Conservation (phyloP, 495 filamentous ascomycete genomes). For the Aspergillus ostianus region DNA sequence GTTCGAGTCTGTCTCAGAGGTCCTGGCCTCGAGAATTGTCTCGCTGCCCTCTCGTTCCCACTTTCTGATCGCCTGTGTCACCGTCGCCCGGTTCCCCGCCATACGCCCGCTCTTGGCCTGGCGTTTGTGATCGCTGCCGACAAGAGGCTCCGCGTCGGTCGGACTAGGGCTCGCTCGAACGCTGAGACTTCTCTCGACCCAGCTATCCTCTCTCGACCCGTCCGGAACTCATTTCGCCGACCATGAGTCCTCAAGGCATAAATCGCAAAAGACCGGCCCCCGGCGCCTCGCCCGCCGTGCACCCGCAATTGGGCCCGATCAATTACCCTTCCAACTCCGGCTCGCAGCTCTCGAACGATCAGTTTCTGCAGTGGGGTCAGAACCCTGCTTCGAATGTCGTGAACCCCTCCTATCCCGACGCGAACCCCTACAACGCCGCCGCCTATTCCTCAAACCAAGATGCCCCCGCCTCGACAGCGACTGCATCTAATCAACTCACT, state of each 20-base stretch:
- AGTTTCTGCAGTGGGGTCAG: constrained; percentile 56
- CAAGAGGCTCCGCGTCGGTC: not conserved
- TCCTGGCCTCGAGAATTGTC: not conserved
- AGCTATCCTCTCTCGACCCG: constrained; percentile 1
- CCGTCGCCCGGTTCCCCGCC: not conserved
- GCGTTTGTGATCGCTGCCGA: not conserved
- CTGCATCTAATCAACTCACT: constrained; percentile 63
- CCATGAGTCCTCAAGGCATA: constrained; percentile 45
- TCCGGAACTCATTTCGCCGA: constrained; percentile 14
- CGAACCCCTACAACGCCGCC: constrained; percentile 43
- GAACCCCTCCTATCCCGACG: constrained; percentile 30
- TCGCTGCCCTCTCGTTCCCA: not conserved
- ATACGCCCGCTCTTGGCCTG: not conserved
- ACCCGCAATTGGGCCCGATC: constrained; percentile 42
- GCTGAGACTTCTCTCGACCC: not conserved
- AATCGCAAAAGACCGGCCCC: constrained; percentile 73
- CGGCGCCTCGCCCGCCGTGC: constrained; percentile 59
- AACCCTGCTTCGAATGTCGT: constrained; percentile 36
- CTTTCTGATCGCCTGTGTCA: not conserved
- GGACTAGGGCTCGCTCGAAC: not conserved
- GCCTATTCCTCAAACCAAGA: constrained; percentile 37
- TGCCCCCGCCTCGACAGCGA: constrained; percentile 41
- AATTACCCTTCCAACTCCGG: constrained; percentile 33
- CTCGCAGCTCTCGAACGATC: constrained; percentile 49
- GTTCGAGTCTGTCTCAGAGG: too few species aligned